Evolutionary conservation across 352 stramenopile species (phyloP), one percentile per base, ranked within the genome.

Genomic region (Thraustochytrium striatum): DNA sequence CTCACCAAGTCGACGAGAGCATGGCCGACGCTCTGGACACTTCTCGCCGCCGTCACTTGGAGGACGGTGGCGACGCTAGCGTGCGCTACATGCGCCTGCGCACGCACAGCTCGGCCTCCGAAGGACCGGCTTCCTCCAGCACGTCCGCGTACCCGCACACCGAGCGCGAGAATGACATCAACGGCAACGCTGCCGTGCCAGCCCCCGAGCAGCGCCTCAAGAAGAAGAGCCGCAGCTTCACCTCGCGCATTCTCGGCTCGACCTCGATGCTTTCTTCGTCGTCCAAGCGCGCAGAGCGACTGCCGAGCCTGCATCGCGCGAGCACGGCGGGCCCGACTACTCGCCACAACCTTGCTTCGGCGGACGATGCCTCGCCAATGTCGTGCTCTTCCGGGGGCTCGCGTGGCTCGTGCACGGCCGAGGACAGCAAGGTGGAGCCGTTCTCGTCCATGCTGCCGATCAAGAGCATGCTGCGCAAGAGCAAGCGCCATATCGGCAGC

Each of bases 201-300:
- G 25, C 47, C 47, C 16, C 47, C 59, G 59, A 70, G 7, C 9
- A 2, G 39, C 65, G 65, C 8, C 39, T 62, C 8, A 30, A 38
- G 2, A 75, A 75, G 52, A 75, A 75, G 39, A 62, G 43, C 43
- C 44, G 65, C 35, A 75, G 65, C 50, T 75, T 75, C 30, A 75
- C 65, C 16, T 75, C 65, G 43, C 65, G 65, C 32, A 75, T 75
- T 25, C 21, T 75, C 25, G 61, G 32, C 65, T 47, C 44, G 16
- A 55, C 65, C 39, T 55, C 43, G 32, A 75, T 55, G 35, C 41
- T 75, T 3, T 62, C 65, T 21, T 47, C 41, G 65, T 70, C 65
- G 5, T 30, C 50, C 39, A 75, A 30, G 3, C 41, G 44, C 35
- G 30, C 65, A 11, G 65, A 75, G 21, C 21, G 52, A 0, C 41